A percentile compares a stretch with the other conserved stretches of the same genome.
Conservation (phyloP, 2,329 filamentous ascomycete species). For the Coniochaeta ligniaria region DNA sequence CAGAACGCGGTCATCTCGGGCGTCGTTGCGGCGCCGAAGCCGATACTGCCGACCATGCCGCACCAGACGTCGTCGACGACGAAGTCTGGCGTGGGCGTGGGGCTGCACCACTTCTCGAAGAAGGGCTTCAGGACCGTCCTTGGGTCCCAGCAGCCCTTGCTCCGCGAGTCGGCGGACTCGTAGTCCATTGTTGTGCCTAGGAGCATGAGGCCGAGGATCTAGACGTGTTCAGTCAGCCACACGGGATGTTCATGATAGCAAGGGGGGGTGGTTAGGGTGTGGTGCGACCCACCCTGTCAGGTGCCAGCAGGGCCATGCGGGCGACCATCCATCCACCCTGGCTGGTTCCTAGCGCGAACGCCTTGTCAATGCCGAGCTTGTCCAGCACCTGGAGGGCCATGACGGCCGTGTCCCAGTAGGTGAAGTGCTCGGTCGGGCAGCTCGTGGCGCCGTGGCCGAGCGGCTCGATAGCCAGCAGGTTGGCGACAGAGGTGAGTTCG, state of each 20-base stretch:
- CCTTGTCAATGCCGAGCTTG: conserved; percentile 36
- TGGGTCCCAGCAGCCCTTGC: conserved; percentile 43
- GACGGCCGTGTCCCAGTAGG: conserved; percentile 47
- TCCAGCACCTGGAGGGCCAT: conserved; percentile 51
- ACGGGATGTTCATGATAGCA: too few species aligned
- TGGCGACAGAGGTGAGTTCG: conserved; percentile 31
- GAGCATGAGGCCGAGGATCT: conserved; percentile 40
- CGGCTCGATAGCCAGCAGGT: conserved; percentile 45
- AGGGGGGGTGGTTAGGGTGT: too few species aligned
- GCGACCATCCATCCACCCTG: conserved; percentile 45
- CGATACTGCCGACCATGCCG: conserved; percentile 34
- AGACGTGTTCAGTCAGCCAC: neutral
- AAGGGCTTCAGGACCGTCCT: conserved; percentile 32
- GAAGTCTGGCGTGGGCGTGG: conserved; percentile 34
- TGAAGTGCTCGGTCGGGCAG: conserved; percentile 37
- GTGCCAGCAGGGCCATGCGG: conserved; percentile 41
- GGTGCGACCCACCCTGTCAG: conserved; percentile 29
- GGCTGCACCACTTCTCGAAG: conserved; percentile 31
- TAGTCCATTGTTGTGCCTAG: conserved; percentile 47
- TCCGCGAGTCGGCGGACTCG: conserved; percentile 37
- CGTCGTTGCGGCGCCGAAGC: conserved; percentile 33
- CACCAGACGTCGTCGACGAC: conserved; percentile 38
- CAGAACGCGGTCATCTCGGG: conserved; percentile 34
- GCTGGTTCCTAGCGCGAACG: conserved; percentile 42
- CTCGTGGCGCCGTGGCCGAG: conserved; percentile 43